phyloP scores from a whole-genome alignment of 1,284 basidiomycete species.

The Meira miltonrushii region DNA sequence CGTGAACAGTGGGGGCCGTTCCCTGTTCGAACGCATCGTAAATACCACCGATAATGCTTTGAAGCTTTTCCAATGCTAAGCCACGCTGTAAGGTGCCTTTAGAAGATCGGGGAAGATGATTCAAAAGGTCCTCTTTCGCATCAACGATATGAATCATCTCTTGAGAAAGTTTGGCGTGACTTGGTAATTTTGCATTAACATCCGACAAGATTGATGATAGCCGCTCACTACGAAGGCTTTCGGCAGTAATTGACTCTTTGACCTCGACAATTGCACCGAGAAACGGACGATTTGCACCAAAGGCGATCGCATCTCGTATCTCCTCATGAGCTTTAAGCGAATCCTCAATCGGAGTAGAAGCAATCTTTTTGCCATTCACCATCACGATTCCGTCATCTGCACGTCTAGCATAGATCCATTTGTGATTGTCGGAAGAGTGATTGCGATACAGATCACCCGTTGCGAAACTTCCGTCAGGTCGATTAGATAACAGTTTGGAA shows the following conservation, averaged over 20 bases:
- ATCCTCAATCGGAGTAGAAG: constrained; percentile 20
- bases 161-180: constrained; percentile 24
- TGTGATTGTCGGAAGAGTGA: constrained; percentile 11
- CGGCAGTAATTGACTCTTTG: background rate
- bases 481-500: constrained; percentile 30
- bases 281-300: constrained; percentile 33
- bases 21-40: constrained; percentile 35
- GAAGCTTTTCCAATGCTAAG: constrained; percentile 23
- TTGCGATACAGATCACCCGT: constrained; percentile 31
- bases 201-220: constrained; percentile 17
- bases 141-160: constrained; percentile 27
- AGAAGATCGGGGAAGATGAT: constrained; percentile 27
- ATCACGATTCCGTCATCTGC: constrained; percentile 36
- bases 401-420: constrained; percentile 29
- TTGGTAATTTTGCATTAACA: constrained; percentile 24
- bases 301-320: constrained; percentile 31
- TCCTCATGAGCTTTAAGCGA: constrained; percentile 17
- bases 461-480: constrained; percentile 25
- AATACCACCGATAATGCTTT: constrained; percentile 19
- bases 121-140: constrained; percentile 5
- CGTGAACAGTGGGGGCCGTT: constrained; percentile 14
- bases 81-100: constrained; percentile 38
- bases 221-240: constrained; percentile 7
- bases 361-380: constrained; percentile 33
- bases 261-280: constrained; percentile 27